Base-by-base conservation (phyloP, 495 filamentous ascomycete species). In the Penicillium atrosanguineum region DNA sequence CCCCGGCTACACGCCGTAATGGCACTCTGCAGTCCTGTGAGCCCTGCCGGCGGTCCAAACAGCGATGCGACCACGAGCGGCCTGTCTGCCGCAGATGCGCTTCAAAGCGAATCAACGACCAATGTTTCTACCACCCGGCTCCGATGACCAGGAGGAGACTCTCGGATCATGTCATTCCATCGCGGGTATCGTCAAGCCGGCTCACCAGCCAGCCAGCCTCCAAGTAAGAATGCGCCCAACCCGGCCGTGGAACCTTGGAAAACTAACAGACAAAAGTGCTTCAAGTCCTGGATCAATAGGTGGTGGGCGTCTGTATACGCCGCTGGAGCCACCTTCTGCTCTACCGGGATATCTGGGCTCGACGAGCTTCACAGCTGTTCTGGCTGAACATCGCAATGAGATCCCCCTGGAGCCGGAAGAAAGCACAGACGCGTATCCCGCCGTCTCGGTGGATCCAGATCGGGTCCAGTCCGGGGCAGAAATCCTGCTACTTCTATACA, bases 1-100 rank as follows among this genome's bases (percentile, higher is more conserved):
- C 61, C 19, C 66, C 65, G 7, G 69, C 63, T 14, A 67, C 69
- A 11, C 68, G 70, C 34, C 71, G 74, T 29, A 81, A 80, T 64
- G 76, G 78, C 8, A 69, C 74, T 16, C 61, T 71, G 21, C 73
- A 75, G 51, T 78, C 77, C 1, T 82, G 78, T 48, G 75, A 82
- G 63, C 76, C 78, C 15, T 82, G 78, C 55, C 71, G 78, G 20
- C 78, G 76, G 51, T 72, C 76, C 18, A 80, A 82, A 51, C 64
- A 80, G 37, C 70, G 70, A 46, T 81, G 77, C 58, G 76, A 79
- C 40, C 77, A 80, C 50, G 62, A 62, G 15, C 54, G 70, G 23
- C 78, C 62, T 9, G 64, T 61, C 12, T 76, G 68, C 54, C 69
- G 67, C 39, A 60, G 59, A 68, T 77, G 67, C 55, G 48, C 53